Percentiles rank a stretch among this genome's conserved stretches.
Evolutionary conservation across 2,329 filamentous ascomycete species (phyloP).

Genomic region (Penicillium sclerotiorum): DNA sequence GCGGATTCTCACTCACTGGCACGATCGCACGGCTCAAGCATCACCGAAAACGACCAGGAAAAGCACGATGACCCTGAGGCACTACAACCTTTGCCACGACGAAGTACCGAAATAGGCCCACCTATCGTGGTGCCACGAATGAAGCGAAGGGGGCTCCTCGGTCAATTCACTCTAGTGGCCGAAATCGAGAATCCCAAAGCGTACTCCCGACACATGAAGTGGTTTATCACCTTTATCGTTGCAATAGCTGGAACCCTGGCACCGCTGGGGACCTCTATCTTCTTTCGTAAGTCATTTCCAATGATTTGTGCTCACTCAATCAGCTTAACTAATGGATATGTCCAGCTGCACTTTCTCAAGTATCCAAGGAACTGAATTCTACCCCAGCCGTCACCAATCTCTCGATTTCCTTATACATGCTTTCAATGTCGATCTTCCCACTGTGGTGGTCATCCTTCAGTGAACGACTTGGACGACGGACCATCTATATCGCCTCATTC

Average conservation of each 20-base stretch:
- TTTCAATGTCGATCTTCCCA: constrained; percentile 80
- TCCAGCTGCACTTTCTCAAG: constrained; percentile 68
- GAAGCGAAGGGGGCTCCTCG: constrained; percentile 72
- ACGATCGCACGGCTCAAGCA: constrained; percentile 19
- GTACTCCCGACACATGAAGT: constrained; percentile 75
- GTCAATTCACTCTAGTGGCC: constrained; percentile 69
- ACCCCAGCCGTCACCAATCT: constrained; percentile 71
- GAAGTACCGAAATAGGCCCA: constrained; percentile 30
- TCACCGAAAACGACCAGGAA: constrained; percentile 14
- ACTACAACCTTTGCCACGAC: constrained; percentile 15
- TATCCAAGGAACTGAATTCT: constrained; percentile 64
- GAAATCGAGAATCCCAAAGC: constrained; percentile 77
- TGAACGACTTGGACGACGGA: constrained; percentile 69
- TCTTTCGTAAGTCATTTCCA: constrained; percentile 66
- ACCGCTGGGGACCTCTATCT: constrained; percentile 81
- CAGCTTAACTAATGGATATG: too few relatives aligned
- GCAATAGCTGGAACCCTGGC: constrained; percentile 75
- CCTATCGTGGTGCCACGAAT: constrained; percentile 54
- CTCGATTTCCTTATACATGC: constrained; percentile 78
- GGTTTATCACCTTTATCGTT: constrained; percentile 78
- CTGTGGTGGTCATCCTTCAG: constrained; percentile 87
- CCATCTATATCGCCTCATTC: constrained; percentile 79
- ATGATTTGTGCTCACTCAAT: too few relatives aligned
- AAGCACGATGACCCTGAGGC: constrained; percentile 21
- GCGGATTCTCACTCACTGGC: constrained; percentile 9